Base-by-base conservation (phyloP, 2,329 filamentous ascomycete genomes). In the Teratosphaeria zuluensis region DNA sequence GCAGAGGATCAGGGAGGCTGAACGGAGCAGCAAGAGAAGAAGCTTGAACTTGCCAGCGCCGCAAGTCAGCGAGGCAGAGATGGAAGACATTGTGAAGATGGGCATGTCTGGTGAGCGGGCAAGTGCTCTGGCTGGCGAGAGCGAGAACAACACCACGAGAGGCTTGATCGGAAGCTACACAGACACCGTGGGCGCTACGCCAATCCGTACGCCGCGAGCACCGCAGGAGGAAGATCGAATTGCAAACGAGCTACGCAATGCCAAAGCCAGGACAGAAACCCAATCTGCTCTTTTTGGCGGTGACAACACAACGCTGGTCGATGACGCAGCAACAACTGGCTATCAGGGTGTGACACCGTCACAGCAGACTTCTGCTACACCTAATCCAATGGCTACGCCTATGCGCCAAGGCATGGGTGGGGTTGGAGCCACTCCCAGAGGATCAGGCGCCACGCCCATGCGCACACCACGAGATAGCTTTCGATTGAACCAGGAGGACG, bases 41-140 rank as follows among this genome's bases (percentile, higher is more conserved):
- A 78, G 87, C 6, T 79, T 99, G n/a, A 85, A 87, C 53, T 78
- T 99, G 30, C 94, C 94, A 8, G 80, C 89, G 28, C 94, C 94
- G 8, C 94, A 99, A 75, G 90, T 99, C 67, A 87, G 89, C 72
- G 94, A 99, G 69, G 82, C 85, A 51, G 94, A 99, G 75, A 79
- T 99, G 60, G 94, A 99, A 70, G 92, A 96, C 65, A 97, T 99
- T 69, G 90, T 99, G 64, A 99, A 99, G 78, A 95, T 97, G 91
- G 92, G 94, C 52, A 89, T 95, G 82, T 84, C 91, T 61, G 94
- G 92, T 42, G 91, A 96, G 69, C 86, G 87, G 56, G 94, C 94
- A 51, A 91, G 86, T 68, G 78, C 81, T 62, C 79, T 89, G 71
- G 90, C 89, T 4, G 83, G 84, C 52, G 84, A 85, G 56, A 88